These are phyloP conservation scores for Exophiala bonariae DNA, from an alignment of 2,329 filamentous ascomycete species.

Conservation along the genomic window DNA sequence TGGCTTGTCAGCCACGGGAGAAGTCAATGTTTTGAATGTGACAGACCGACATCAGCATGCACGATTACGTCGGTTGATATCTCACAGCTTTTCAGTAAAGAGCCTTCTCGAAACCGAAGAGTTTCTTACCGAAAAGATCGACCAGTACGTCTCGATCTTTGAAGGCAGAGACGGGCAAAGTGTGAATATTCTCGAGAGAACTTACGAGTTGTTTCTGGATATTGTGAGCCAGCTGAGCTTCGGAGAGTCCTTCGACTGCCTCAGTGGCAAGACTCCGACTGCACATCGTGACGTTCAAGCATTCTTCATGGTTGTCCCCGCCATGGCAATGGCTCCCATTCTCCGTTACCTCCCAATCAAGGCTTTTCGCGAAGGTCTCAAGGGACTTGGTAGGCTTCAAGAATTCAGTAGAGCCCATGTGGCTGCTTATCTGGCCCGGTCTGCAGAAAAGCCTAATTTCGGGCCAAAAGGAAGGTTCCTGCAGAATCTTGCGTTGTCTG, in stretches of 20 bases:
- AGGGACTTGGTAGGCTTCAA: slow-evolving; percentile 2
- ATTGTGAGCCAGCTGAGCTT: slow-evolving; percentile 4
- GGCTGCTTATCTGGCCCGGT: background rate
- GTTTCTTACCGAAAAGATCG: background rate
- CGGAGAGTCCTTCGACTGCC: slow-evolving; percentile 4
- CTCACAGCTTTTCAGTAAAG: slow-evolving; percentile 7
- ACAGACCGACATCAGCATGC: background rate
- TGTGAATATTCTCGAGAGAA: slow-evolving; percentile 2
- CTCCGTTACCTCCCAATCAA: slow-evolving; percentile 1
- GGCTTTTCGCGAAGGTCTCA: slow-evolving; percentile 3
- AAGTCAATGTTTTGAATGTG: slow-evolving; percentile 1
- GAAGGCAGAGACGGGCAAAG: background rate
- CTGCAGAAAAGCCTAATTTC: background rate
- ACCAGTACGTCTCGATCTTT: slow-evolving; percentile 1
- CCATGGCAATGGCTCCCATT: slow-evolving; percentile 1
- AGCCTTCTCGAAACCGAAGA: slow-evolving; percentile 1
- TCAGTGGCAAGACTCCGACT: slow-evolving; percentile 3
- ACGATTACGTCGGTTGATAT: slow-evolving; percentile 5
- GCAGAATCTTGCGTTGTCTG: slow-evolving; percentile 1
- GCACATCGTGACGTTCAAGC: slow-evolving; percentile 1
- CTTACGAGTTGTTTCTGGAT: slow-evolving; percentile 4
- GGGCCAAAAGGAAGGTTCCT: slow-evolving; percentile 1
- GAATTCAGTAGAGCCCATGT: slow-evolving; percentile 5
- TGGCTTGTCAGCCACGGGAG: background rate
- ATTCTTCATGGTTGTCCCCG: slow-evolving; percentile 4